These are phyloP conservation scores for Barnettozyma siamensis DNA, from an alignment of 805 yeast species.

Conservation along the genomic window DNA sequence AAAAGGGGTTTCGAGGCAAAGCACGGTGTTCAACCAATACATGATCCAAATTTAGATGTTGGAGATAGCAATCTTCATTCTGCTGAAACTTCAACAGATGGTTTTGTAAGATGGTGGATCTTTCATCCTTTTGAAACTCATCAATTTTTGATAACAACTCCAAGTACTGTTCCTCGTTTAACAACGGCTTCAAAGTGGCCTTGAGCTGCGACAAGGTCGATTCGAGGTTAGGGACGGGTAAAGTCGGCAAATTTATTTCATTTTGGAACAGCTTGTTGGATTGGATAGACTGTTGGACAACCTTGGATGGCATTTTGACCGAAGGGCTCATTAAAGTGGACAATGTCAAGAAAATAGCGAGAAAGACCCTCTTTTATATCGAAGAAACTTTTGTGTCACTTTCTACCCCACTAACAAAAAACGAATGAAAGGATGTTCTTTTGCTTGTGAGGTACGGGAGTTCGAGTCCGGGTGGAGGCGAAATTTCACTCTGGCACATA, in stretches of 20 bases:
- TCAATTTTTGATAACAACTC: conserved; percentile 39
- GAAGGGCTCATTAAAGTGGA: too few species aligned
- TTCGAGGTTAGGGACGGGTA: conserved; percentile 57
- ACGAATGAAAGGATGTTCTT: too few species aligned
- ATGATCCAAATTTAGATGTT: conserved; percentile 37
- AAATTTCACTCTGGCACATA: too few species aligned
- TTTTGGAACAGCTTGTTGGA: neutral
- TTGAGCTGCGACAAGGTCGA: conserved; percentile 48
- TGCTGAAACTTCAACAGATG: conserved; percentile 45
- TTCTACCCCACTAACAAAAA: too few species aligned
- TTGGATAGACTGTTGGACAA: neutral
- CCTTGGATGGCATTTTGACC: conserved; percentile 5
- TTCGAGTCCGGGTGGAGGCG: too few species aligned
- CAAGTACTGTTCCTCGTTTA: conserved; percentile 45
- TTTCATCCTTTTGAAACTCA: conserved; percentile 38
- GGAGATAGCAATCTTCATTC: conserved; percentile 46
- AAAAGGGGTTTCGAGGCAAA: conserved; percentile 72
- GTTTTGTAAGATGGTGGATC: conserved; percentile 42
- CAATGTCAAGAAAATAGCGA: too few species aligned
- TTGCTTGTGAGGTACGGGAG: too few species aligned
- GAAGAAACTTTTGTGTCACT: too few species aligned
- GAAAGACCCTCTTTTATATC: too few species aligned
- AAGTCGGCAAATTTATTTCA: conserved; percentile 36
- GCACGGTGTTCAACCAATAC: conserved; percentile 35
- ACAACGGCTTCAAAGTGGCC: conserved; percentile 53